Percentiles rank a stretch among this genome's conserved stretches.
These are phyloP conservation scores for Syncephalastrum racemosum DNA, from an alignment of 371 early-diverging fungal genomes.

Conservation along the genomic window DNA sequence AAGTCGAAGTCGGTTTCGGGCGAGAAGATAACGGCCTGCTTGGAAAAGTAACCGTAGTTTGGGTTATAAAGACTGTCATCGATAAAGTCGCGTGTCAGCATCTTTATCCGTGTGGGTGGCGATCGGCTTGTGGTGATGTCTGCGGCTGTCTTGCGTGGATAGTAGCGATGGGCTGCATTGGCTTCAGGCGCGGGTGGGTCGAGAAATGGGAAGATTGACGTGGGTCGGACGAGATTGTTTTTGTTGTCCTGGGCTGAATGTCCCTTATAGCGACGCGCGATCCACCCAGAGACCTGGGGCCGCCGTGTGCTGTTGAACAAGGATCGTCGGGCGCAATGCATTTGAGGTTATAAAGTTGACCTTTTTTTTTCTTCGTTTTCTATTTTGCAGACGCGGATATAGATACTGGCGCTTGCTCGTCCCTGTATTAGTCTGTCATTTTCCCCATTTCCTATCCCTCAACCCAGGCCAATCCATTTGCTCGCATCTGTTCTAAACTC, in stretches of 20 bases:
- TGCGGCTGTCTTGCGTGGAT: slow-evolving; percentile 43
- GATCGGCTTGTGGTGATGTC: slow-evolving; percentile 28
- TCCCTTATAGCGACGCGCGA: not conserved
- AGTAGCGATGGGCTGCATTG: slow-evolving; percentile 26
- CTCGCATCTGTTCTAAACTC: too few species aligned
- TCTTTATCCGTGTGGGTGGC: slow-evolving; percentile 63
- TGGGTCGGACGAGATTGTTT: slow-evolving; percentile 10
- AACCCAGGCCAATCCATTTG: too few species aligned
- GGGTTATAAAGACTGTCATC: slow-evolving; percentile 96
- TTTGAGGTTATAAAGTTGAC: not conserved
- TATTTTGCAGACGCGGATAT: not conserved
- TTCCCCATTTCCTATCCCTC: too few species aligned
- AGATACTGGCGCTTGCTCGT: not conserved
- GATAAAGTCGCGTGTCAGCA: slow-evolving; percentile 90
- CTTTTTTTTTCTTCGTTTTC: slow-evolving; percentile 1
- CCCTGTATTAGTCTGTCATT: too few species aligned
- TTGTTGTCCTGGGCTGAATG: slow-evolving; percentile 1
- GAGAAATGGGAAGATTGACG: slow-evolving; percentile 35
- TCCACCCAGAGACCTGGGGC: not conserved
- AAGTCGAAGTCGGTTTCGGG: slow-evolving; percentile 75
- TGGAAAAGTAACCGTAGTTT: slow-evolving; percentile 94
- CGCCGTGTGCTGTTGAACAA: not conserved
- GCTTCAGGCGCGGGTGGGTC: slow-evolving; percentile 28
- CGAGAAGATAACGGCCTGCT: slow-evolving; percentile 88
- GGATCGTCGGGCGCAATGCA: too few species aligned